phyloP scores from a whole-genome alignment of 2,329 filamentous ascomycete species.

The Neospermospora avenae region DNA sequence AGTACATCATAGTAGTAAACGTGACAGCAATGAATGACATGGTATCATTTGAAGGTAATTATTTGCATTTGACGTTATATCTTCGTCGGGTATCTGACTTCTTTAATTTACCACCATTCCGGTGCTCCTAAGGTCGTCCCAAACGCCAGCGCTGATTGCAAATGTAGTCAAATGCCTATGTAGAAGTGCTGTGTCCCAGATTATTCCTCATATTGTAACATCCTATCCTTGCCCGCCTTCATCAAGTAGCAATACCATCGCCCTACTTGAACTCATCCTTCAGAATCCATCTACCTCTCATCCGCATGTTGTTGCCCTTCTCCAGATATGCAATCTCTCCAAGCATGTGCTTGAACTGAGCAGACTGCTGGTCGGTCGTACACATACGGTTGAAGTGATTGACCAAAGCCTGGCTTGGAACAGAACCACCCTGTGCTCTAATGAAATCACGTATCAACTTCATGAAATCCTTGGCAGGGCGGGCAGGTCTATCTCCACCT shows the following conservation, averaged over 20 bases:
- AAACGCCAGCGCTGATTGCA: constrained; percentile 20
- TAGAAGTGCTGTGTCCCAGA: not conserved
- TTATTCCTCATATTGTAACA: not conserved
- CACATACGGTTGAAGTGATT: constrained; percentile 87
- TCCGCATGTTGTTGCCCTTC: constrained; percentile 35
- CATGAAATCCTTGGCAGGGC: constrained; percentile 61
- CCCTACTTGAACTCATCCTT: constrained; percentile 34
- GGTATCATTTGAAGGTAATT: not conserved
- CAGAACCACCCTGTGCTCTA: constrained; percentile 69
- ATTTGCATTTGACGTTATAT: not conserved
- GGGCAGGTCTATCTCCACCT: constrained; percentile 33
- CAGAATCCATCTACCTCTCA: constrained; percentile 35
- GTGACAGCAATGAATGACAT: no score
- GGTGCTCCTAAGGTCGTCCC: not conserved
- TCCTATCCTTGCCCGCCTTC: not conserved
- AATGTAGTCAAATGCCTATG: not conserved
- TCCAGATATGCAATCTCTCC: constrained; percentile 70
- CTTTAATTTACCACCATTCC: not conserved
- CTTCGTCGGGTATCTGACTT: not conserved
- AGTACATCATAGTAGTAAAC: no score
- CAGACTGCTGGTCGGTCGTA: constrained; percentile 61
- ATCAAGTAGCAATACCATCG: not conserved
- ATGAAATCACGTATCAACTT: constrained; percentile 77
- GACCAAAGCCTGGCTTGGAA: constrained; percentile 79
- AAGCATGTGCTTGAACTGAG: constrained; percentile 79